Conservation (phyloP, 352 stramenopile species). For the Pythium aquatile region DNA sequence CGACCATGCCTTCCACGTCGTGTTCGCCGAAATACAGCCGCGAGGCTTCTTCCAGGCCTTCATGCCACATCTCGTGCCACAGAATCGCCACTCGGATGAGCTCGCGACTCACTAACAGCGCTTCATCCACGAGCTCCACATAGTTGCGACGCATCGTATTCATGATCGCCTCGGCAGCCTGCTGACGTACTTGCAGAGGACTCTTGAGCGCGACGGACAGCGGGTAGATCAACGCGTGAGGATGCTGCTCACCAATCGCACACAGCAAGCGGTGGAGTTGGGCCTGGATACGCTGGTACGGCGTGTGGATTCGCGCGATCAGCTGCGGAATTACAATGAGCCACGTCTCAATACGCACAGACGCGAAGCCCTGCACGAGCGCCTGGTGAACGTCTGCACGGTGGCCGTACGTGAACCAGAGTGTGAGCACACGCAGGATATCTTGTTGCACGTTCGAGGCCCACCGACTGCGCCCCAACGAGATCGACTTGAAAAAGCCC, state of each 20-base stretch:
- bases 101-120: constrained; percentile 94
- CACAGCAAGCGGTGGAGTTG: constrained; percentile 87
- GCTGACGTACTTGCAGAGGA: constrained; percentile 56
- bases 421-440: constrained; percentile 97
- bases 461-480: constrained; percentile 93
- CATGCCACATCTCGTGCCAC: constrained; percentile 99
- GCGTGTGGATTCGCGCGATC: constrained; percentile 92
- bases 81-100: constrained; percentile 99
- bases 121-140: constrained; percentile 96
- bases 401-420: constrained; percentile 98
- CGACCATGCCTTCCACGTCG: constrained; percentile 97
- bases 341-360: constrained; percentile 97
- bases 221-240: constrained; percentile 99
- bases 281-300: constrained; percentile 71
- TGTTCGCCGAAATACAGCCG: constrained; percentile 97
- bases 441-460: constrained; percentile 91
- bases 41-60: constrained; percentile 96
- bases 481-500: constrained; percentile 98
- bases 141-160: constrained; percentile 93
- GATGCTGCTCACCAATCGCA: constrained; percentile 93
- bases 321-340: constrained; percentile 98
- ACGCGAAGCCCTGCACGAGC: constrained; percentile 86
- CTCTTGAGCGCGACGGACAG: constrained; percentile 97
- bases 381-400: constrained; percentile 87
- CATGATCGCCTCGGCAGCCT: constrained; percentile 91